Evolutionary conservation across 306 rosid genomes (phyloP), one percentile per base, ranked within the genome.

Genomic region (Corylus heterophylla): DNA sequence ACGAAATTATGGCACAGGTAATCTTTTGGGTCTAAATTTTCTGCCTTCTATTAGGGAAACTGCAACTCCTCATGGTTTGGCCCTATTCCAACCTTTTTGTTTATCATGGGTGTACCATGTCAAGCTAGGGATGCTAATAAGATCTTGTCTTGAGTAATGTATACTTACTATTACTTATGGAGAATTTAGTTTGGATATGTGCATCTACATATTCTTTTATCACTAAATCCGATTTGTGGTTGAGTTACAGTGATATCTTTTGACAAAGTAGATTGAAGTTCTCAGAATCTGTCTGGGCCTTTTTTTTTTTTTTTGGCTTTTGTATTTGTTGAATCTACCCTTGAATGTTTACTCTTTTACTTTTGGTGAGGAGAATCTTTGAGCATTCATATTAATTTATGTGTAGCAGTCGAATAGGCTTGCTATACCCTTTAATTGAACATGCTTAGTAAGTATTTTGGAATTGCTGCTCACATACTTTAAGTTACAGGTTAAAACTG

Each of bases 1-100:
- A 93, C 86, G 98, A 96, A 86, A 91, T 96, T 70, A 96, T 93
- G 98, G 89, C 97, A 0, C 98, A 96, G 99, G 98, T 95, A 89
- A 86, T 77, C 75, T 63, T 80, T 77, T 59, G 75, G 79, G 54
- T 83, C 67, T 58, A 56, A 78, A n/a, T 78, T 83, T 81, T 73
- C 45, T 47, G 81, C 55, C 56, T 81, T 73, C 18, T 69, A 52
- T 9, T 51, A 27, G 71, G 45, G 50, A 75, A 63, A 25, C 58
- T 72, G 35, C 71, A 54, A 73, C 51, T 59, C 58, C 61, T 80
- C 73, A 47, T 79, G 37, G 71, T 48, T 14, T 79, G 69, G 54
- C 58, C 81, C 64, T 78, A 17, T 45, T 71, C 39, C 48, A 31
- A 25, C 56, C 56, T 80, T 71, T 56, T 20, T 20, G 45, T 59